Base-by-base conservation (phyloP, 331 rosid species). In the Malus hybrid region DNA sequence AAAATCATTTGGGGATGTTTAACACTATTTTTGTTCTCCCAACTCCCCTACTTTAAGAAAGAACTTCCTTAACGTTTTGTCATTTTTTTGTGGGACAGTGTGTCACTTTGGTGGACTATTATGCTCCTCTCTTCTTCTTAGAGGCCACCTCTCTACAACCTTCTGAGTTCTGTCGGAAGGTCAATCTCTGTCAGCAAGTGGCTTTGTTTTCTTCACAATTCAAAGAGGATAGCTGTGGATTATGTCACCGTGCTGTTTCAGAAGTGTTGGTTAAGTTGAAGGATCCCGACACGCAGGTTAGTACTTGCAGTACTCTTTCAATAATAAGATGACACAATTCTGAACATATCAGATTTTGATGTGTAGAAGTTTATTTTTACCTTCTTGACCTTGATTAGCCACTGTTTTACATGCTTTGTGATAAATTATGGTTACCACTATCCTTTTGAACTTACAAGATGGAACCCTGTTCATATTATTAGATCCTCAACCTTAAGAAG, bases 211-310 rank as follows among this genome's bases (percentile, higher is more conserved):
- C 93, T 66, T 65, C 85, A 22, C 80, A 85, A 77, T 57, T 90
- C 80, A 84, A 76, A 55, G 89, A 89, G 78, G 85, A 92, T 77
- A 81, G 89, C 80, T 92, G 97, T 74, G 92, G 39, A 16, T 80
- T 87, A 70, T 89, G 97, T 78, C 82, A 89, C 80, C 88, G 79
- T 28, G 73, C 93, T 54, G 76, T 95, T 82, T 81, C 93, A 42
- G 86, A 83, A 44, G 67, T 90, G 69, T 56, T 86, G 76, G 71
- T 27, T 33, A 95, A 90, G 91, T 63, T 95, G 84, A 79, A 85
- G 74, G 92, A 95, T 80, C 96, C 97, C n/a, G 92, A 86, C 79
- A 87, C 90, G 2, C 82, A 90, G 96, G 99, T 95, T 68, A 66
- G 82, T 74, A 68, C 29, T 81, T 73, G 75, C 52, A 18, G 62